phyloP scores from a whole-genome alignment of 192 early-diverging fungal genomes.

The Podila epigama region DNA sequence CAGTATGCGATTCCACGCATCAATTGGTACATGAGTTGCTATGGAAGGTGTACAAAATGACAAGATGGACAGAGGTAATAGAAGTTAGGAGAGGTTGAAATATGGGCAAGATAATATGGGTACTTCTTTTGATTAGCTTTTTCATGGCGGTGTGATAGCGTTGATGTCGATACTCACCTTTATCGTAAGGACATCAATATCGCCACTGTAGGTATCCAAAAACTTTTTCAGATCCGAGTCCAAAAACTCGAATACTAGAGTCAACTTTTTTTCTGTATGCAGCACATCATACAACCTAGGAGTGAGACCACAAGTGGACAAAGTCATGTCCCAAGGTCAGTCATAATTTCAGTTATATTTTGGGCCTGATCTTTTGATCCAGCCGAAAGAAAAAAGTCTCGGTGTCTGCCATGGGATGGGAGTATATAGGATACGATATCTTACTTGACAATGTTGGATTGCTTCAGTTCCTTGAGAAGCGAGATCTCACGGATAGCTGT shows the following conservation, averaged over 20 bases:
- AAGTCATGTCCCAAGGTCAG: too few relatives aligned
- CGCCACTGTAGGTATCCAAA: slow-evolving; percentile 86
- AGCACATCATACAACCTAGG: slow-evolving; percentile 92
- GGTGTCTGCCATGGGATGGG: background rate
- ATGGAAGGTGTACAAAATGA: background rate
- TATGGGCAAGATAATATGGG: background rate
- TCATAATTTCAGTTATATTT: too few relatives aligned
- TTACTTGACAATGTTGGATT: slow-evolving; percentile 86
- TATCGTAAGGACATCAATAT: slow-evolving; percentile 80
- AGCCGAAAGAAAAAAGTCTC: background rate
- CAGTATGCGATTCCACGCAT: slow-evolving; percentile 97
- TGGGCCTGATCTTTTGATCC: too few relatives aligned
- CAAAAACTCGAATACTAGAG: slow-evolving; percentile 98
- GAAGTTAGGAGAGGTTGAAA: background rate
- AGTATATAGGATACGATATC: background rate
- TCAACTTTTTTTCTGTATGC: slow-evolving; percentile 98
- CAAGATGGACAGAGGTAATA: background rate
- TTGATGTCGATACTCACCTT: slow-evolving; percentile 65
- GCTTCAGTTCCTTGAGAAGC: slow-evolving; percentile 82
- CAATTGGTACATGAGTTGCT: slow-evolving; percentile 98
- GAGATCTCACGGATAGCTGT: slow-evolving; percentile 91
- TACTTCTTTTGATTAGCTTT: background rate
- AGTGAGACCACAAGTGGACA: background rate
- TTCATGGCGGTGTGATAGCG: background rate
- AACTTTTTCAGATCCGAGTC: slow-evolving; percentile 99